Evolutionary conservation across 441 rosid species (phyloP).

Genomic region (Erodium moschatum): DNA sequence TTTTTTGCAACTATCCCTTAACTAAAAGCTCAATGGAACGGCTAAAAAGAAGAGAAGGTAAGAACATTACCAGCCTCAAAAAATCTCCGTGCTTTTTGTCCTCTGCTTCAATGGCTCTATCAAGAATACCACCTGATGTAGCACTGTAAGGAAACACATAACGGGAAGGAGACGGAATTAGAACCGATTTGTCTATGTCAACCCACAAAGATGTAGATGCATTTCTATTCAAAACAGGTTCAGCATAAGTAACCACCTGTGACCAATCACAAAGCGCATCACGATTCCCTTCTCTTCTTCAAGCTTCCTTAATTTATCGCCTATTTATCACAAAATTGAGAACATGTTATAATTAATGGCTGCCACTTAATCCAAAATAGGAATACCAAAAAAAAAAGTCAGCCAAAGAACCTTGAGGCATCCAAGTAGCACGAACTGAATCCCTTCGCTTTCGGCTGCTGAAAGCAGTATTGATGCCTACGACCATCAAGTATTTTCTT

Average conservation of each 20-base stretch:
- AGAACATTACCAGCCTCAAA: slow-evolving; percentile 63
- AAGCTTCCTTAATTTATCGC: slow-evolving; percentile 64
- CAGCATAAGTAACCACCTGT: slow-evolving; percentile 43
- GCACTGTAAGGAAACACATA: slow-evolving; percentile 32
- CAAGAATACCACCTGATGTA: slow-evolving; percentile 82
- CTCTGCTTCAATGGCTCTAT: slow-evolving; percentile 88
- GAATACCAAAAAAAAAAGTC: neutral
- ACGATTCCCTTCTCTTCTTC: slow-evolving; percentile 91
- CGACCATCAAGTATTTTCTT: slow-evolving; percentile 73
- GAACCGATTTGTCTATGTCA: slow-evolving; percentile 6
- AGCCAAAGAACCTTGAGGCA: slow-evolving; percentile 70
- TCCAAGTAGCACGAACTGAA: slow-evolving; percentile 85
- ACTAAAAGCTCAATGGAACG: slow-evolving; percentile 8
- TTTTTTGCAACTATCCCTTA: too few relatives aligned
- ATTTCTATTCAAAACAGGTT: slow-evolving; percentile 7
- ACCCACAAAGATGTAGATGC: neutral
- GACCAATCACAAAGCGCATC: slow-evolving; percentile 84
- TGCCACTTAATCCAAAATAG: neutral
- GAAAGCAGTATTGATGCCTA: slow-evolving; percentile 83
- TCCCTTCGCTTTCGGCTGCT: slow-evolving; percentile 91
- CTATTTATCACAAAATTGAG: slow-evolving; percentile 28
- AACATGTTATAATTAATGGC: neutral
- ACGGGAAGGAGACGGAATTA: neutral
- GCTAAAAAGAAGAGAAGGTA: slow-evolving; percentile 3
- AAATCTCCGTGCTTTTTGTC: slow-evolving; percentile 76